These are phyloP conservation scores for Chiua sp. DNA, from an alignment of 1,284 basidiomycete species.

Conservation along the genomic window DNA sequence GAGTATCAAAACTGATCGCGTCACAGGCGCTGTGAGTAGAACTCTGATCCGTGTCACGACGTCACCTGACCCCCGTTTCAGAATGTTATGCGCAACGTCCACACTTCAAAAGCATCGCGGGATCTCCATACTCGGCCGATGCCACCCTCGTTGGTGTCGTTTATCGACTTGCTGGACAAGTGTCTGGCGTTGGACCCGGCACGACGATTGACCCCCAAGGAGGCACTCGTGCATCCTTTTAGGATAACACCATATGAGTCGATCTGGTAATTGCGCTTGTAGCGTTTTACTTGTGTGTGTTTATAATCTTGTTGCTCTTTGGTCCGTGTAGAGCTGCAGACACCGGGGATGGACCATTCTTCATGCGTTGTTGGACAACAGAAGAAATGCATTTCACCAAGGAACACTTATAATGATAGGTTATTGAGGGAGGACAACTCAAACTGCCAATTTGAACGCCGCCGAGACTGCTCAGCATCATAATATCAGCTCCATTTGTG, in stretches of 20 bases:
- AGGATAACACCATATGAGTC: slow-evolving; percentile 47
- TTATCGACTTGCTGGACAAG: slow-evolving; percentile 93
- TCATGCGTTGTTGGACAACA: background rate
- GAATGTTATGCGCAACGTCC: slow-evolving; percentile 84
- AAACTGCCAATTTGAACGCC: too few relatives aligned
- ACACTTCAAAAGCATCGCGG: slow-evolving; percentile 82
- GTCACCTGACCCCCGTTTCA: slow-evolving; percentile 42
- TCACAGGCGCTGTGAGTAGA: slow-evolving; percentile 83
- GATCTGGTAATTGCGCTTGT: slow-evolving; percentile 21
- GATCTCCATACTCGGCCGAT: slow-evolving; percentile 87
- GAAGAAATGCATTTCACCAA: too few relatives aligned
- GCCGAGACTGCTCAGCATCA: too few relatives aligned
- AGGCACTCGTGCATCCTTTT: slow-evolving; percentile 90
- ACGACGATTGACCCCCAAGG: slow-evolving; percentile 84
- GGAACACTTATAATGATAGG: too few relatives aligned
- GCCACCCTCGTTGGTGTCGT: slow-evolving; percentile 78
- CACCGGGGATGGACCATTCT: too few relatives aligned
- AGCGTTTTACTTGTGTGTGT: slow-evolving; percentile 29
- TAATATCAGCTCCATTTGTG: too few relatives aligned
- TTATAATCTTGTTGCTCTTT: slow-evolving; percentile 32
- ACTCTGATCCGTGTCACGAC: slow-evolving; percentile 9
- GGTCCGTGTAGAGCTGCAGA: too few relatives aligned
- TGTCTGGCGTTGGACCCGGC: slow-evolving; percentile 92
- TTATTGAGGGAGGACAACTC: too few relatives aligned
- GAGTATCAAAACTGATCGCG: slow-evolving; percentile 82